phyloP scores from a whole-genome alignment of 1,284 basidiomycete genomes.

The Ganoderma meredithae region DNA sequence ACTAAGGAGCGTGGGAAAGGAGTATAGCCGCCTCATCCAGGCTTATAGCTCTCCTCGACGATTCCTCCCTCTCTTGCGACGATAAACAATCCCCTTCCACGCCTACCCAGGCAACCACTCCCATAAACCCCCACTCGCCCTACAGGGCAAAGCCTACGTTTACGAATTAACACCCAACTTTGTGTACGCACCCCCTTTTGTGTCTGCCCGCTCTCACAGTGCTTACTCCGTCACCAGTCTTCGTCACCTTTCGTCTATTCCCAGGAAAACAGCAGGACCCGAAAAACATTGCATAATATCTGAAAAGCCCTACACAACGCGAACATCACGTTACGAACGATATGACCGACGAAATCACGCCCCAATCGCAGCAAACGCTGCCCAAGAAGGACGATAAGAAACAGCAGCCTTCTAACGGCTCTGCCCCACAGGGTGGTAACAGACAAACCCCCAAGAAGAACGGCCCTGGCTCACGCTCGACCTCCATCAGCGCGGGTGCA shows the following conservation, averaged over 20 bases:
- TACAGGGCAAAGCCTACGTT: conserved; percentile 80
- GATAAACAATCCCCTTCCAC: conserved; percentile 57
- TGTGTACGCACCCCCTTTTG: conserved; percentile 47
- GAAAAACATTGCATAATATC: conserved; percentile 59
- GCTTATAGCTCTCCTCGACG: conserved; percentile 39
- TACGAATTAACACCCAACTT: conserved; percentile 55
- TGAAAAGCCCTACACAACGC: conserved; percentile 47
- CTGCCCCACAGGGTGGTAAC: conserved; percentile 42
- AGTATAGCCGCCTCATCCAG: conserved; percentile 33
- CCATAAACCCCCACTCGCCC: conserved; percentile 79
- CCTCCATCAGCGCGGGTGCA: conserved; percentile 53
- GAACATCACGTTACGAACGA: conserved; percentile 72
- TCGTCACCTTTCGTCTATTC: conserved; percentile 37
- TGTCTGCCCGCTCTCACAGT: conserved; percentile 27
- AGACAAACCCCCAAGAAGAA: conserved; percentile 64
- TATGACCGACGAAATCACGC: conserved; percentile 82
- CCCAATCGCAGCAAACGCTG: conserved; percentile 54
- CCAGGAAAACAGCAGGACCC: conserved; percentile 53
- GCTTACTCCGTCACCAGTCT: conserved; percentile 31
- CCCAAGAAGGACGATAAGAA: conserved; percentile 70
- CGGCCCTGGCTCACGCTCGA: conserved; percentile 54
- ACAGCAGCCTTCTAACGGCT: conserved; percentile 43
- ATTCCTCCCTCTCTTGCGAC: conserved; percentile 44
- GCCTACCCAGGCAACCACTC: conserved; percentile 67
- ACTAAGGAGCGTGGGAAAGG: conserved; percentile 39